Base-by-base conservation (phyloP, 2,329 filamentous ascomycete genomes). In the Colletotrichum tofieldiae region DNA sequence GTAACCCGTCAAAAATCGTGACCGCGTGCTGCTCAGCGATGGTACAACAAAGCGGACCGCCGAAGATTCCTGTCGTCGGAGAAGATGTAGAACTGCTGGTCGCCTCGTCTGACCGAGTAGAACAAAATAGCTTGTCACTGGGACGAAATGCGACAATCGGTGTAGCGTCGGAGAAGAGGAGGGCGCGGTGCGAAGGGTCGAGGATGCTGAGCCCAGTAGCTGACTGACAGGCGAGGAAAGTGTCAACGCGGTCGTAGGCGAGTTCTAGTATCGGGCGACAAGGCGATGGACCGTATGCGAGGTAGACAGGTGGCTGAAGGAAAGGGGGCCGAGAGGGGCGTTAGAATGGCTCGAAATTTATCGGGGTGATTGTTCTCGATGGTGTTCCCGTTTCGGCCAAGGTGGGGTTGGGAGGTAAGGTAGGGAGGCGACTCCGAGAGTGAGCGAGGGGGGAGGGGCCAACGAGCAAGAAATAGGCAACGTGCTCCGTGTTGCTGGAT, bases 301-400 rank as follows among this genome's bases (percentile, higher is more conserved):
- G 47, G 39, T 54, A 59, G 54, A 69, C 60, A 35, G 64, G 52
- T 60, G 65, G 29, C 45, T 72, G 60, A 47, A 63, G 54, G 60
- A 72, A 72, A 72, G 45, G 70, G 66, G 70, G 54, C 18, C 35
- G 18, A 49, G 63, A 72, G 69, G 68, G 70, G 70, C 63, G 54
- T 47, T 32, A 63, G 26, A 47, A 70, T 35, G 65, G 59, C 66
- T 72, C 52, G 66, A 72, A 70, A 70, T 72, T 72, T 72, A 67
- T 70, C 54, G 70, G 70, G 55, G 65, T 70, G 60, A 43, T 70
- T 70, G 66, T 64, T 59, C 51, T 70, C 70, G 60, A 72, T 70
- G 59, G 70, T 64, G 70, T 70, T 45, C 70, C 70, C 66, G 70
- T 72, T 72, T 72, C 70, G 70, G 70, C 70, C 66, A 70, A 65